Evolutionary conservation across 257 asterid species (phyloP).

Genomic region (Eucommia ulmoides): DNA sequence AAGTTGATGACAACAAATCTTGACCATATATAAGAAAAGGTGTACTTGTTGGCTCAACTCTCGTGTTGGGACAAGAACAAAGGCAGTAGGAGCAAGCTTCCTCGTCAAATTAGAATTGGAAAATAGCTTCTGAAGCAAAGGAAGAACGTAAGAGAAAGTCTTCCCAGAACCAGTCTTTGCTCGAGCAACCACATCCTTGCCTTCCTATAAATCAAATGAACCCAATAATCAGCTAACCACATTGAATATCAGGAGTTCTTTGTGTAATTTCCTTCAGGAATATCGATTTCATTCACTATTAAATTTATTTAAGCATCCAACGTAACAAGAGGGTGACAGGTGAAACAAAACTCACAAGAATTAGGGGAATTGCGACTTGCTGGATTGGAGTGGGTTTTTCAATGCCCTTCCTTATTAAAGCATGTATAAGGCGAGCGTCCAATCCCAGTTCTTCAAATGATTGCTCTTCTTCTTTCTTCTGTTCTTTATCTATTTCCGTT

Average conservation of each 20-base stretch:
- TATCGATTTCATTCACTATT: background rate
- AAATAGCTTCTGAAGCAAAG: slow-evolving; percentile 82
- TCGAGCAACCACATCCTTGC: slow-evolving; percentile 91
- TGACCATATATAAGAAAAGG: background rate
- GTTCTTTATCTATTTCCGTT: slow-evolving; percentile 12
- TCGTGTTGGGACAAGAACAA: slow-evolving; percentile 83
- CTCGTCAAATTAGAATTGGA: slow-evolving; percentile 34
- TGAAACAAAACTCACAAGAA: slow-evolving; percentile 30
- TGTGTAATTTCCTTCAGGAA: too few relatives aligned
- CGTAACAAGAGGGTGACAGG: slow-evolving; percentile 1
- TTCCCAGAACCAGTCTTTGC: slow-evolving; percentile 99
- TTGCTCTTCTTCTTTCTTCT: slow-evolving; percentile 30
- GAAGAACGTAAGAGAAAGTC: slow-evolving; percentile 81
- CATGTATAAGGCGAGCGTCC: slow-evolving; percentile 77
- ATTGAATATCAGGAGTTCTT: too few relatives aligned
- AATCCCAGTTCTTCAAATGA: slow-evolving; percentile 72
- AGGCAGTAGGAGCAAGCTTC: slow-evolving; percentile 50
- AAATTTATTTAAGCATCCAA: background rate
- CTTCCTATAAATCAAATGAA: slow-evolving; percentile 38
- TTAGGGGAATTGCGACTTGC: slow-evolving; percentile 68
- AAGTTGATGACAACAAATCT: background rate
- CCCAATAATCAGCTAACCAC: background rate
- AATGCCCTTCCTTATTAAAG: slow-evolving; percentile 51
- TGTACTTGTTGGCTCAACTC: slow-evolving; percentile 84
- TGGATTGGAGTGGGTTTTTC: slow-evolving; percentile 82